Base-by-base conservation (phyloP, 2,329 filamentous ascomycete genomes). In the Mollisia scopiformis region DNA sequence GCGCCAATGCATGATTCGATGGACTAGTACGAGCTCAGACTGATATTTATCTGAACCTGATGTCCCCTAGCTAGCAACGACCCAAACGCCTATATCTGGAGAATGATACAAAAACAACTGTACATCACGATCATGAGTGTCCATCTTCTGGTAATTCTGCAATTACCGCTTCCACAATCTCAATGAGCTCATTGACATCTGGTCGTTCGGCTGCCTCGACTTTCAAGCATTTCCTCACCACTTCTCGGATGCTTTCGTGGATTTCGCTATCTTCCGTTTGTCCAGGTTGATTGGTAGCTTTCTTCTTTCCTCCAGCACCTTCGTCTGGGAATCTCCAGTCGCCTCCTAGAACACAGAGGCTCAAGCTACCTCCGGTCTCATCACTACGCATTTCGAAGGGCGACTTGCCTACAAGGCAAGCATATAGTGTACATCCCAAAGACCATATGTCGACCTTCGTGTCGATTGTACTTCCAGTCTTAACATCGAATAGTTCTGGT, bases 391-490 rank as follows among this genome's bases (percentile, higher is more conserved):
- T 91, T 80, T 99, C 95, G 71, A 99, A 99, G 2, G 95, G 95
- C 14, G 91, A 96, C 77, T 99, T 98, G 66, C 95, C 95, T 28
- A 98, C 92, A 10, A 99, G 84, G 72, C 95, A 98, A 37, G 95
- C 95, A 77, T 96, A 99, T 47, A 99, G 82, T n/a, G 95, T 98
- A 80, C 95, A 98, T 55, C 95, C 95, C 23, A 99, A 80, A 16
- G 92, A 96, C 95, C 95, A 99, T 67, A 99, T 96, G 76, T 99
- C 95, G 41, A 97, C 92, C 75, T 97, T 97, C 13, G 93, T 96
- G 77, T 98, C 95, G 72, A 99, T 90, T 54, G 92, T 86, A 52
- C 89, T 88, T 64, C 92, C 94, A 2, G 93, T 97, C 78, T 96
- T 96, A 59, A 98, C 95, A 75, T 99, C 95, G 76, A 99, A 99